Evolutionary conservation across 1,284 basidiomycete genomes (phyloP).

Genomic region (Apiotrichum brassicae): DNA sequence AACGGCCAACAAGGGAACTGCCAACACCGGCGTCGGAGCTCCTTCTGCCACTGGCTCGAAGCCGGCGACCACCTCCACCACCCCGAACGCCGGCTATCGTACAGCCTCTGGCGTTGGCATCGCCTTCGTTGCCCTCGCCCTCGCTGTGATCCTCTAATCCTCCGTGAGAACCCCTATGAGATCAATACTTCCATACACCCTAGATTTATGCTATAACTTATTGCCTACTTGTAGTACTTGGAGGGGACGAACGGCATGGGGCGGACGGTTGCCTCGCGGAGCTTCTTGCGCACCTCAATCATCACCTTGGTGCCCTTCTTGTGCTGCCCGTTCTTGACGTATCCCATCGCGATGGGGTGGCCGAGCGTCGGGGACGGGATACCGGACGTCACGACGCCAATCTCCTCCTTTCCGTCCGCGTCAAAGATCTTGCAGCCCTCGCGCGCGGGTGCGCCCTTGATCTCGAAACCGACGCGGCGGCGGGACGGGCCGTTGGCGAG

Average conservation of each 20-base stretch:
- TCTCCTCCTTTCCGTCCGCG: slow-evolving; percentile 53
- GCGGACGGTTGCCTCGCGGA: slow-evolving; percentile 40
- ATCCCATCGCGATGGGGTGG: slow-evolving; percentile 95
- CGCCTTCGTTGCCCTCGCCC: no score
- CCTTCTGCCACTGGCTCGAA: no score
- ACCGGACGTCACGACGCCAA: slow-evolving; percentile 81
- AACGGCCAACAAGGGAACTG: no score
- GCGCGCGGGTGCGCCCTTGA: slow-evolving; percentile 81
- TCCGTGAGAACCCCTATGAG: no score
- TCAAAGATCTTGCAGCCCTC: slow-evolving; percentile 75
- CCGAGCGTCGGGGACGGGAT: slow-evolving; percentile 88
- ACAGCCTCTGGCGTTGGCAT: no score
- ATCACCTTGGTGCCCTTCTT: slow-evolving; percentile 75
- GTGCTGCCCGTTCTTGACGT: slow-evolving; percentile 72
- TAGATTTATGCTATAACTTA: neutral
- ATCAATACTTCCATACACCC: no score
- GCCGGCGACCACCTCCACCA: no score
- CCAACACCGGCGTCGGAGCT: no score
- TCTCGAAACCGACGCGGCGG: slow-evolving; percentile 73
- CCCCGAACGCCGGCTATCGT: no score
- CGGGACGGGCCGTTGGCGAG: slow-evolving; percentile 72
- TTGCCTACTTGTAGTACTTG: slow-evolving; percentile 44
- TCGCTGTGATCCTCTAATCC: neutral
- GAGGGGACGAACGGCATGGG: slow-evolving; percentile 48
- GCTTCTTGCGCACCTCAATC: slow-evolving; percentile 47